Conservation (phyloP, 2,329 filamentous ascomycete genomes). For the Sporothrix mexicana region DNA sequence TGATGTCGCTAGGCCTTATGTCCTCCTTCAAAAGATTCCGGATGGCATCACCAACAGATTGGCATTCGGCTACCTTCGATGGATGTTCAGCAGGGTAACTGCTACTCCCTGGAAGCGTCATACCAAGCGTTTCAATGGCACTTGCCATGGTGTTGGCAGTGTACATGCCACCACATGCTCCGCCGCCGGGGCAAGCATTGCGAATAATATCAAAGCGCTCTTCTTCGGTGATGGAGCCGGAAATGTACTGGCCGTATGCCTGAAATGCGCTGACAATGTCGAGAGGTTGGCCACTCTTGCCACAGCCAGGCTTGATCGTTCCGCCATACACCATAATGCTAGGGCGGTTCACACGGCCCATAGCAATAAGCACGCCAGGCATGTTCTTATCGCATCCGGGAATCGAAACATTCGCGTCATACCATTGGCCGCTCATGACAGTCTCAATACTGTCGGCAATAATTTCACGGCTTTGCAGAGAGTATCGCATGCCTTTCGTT, state of each 20-base stretch:
- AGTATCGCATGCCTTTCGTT: constrained; percentile 86
- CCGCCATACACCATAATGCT: constrained; percentile 98
- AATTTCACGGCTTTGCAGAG: constrained; percentile 90
- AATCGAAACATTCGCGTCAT: constrained; percentile 95
- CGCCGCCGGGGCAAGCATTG: constrained; percentile 83
- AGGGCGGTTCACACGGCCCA: constrained; percentile 92
- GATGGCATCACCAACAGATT: constrained; percentile 73
- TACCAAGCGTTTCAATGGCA: constrained; percentile 73
- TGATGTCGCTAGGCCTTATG: constrained; percentile 76
- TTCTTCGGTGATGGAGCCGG: constrained; percentile 88
- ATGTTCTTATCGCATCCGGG: constrained; percentile 99
- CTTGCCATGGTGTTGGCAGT: constrained; percentile 79
- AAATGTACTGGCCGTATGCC: constrained; percentile 92
- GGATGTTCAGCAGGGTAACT: constrained; percentile 77
- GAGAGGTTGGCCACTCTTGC: constrained; percentile 73
- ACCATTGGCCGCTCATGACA: constrained; percentile 98
- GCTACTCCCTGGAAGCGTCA: constrained; percentile 82
- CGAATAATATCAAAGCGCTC: constrained; percentile 94
- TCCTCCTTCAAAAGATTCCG: constrained; percentile 76
- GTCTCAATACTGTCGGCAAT: constrained; percentile 99
- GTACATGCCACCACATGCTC: constrained; percentile 88
- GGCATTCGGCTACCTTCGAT: constrained; percentile 75
- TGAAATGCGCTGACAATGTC: constrained; percentile 99
- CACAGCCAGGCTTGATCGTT: constrained; percentile 90
- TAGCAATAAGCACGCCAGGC: constrained; percentile 89